A percentile compares a stretch with the other conserved stretches of the same genome.
phyloP scores from a whole-genome alignment of 345 rosid genomes.

The Lepidium africanum region DNA sequence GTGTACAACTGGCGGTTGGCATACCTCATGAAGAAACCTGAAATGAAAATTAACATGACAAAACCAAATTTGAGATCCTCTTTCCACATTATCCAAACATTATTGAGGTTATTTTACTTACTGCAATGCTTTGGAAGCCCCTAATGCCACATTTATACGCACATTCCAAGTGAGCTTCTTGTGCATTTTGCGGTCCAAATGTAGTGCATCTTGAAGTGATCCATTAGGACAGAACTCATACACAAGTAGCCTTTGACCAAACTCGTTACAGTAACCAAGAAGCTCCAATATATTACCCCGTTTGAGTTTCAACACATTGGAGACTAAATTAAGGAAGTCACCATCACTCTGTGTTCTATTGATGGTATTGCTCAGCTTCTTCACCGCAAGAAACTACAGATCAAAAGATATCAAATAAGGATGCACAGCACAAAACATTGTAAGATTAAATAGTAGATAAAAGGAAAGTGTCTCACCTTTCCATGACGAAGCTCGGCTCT shows the following conservation, averaged over 20 bases:
- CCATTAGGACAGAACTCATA: conserved; percentile 58
- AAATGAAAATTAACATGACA: background rate
- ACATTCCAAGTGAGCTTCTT: conserved; percentile 67
- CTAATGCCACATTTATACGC: conserved; percentile 67
- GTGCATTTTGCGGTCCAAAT: conserved; percentile 49
- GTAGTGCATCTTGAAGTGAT: conserved; percentile 74
- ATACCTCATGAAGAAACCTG: conserved; percentile 85
- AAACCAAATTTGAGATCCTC: background rate
- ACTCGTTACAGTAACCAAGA: conserved; percentile 80
- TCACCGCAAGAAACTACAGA: conserved; percentile 62
- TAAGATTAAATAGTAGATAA: background rate
- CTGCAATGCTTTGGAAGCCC: conserved; percentile 89
- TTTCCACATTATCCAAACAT: background rate
- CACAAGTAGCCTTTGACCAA: conserved; percentile 64
- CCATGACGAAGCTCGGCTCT: conserved; percentile 75
- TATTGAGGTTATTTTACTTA: conserved; percentile 39
- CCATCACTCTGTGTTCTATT: conserved; percentile 43
- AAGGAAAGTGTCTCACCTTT: conserved; percentile 38
- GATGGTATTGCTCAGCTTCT: conserved; percentile 57
- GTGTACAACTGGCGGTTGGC: conserved; percentile 73
- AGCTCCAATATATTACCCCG: conserved; percentile 67
- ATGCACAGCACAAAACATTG: background rate
- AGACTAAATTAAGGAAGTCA: conserved; percentile 56
- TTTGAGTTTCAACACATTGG: conserved; percentile 44
- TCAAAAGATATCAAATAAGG: conserved; percentile 7